A percentile compares a stretch with the other conserved stretches of the same genome.
phyloP scores from a whole-genome alignment of 1,284 basidiomycete genomes.

The Bondarzewia mesenterica region DNA sequence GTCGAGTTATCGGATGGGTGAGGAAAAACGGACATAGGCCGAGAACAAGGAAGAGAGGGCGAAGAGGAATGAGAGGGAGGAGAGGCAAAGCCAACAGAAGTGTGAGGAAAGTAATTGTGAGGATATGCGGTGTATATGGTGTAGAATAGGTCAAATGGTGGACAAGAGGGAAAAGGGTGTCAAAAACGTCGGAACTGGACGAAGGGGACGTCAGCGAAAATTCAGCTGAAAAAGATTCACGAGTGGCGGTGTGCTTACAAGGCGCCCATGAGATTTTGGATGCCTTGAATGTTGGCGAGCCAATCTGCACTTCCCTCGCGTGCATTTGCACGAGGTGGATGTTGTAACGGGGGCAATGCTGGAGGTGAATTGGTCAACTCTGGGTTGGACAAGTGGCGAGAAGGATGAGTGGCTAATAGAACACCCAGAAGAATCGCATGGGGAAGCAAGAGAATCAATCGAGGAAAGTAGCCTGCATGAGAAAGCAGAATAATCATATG shows the following conservation, averaged over 20 bases:
- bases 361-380: constrained; percentile 9
- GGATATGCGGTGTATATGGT: constrained; percentile 44
- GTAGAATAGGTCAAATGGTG: constrained; percentile 41
- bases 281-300: constrained; percentile 71
- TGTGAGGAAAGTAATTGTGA: constrained; percentile 36
- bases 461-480: constrained; percentile 56
- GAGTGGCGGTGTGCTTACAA: constrained; percentile 34
- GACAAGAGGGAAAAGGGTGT: constrained; percentile 24
- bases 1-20: constrained; percentile 42
- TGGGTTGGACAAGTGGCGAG: constrained; percentile 12
- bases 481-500: neutral
- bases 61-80: constrained; percentile 46
- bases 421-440: constrained; percentile 45
- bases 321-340: constrained; percentile 30
- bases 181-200: constrained; percentile 37
- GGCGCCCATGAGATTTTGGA: constrained; percentile 76
- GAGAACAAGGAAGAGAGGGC: constrained; percentile 43
- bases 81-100: constrained; percentile 40
- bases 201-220: neutral
- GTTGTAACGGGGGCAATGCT: constrained; percentile 18
- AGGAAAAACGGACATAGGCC: constrained; percentile 46
- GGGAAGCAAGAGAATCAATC: constrained; percentile 56
- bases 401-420: constrained; percentile 51
- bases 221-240: neutral
- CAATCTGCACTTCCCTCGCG: constrained; percentile 57